Conservation (phyloP, 2,329 filamentous ascomycete species). For the Didymella glomerata region DNA sequence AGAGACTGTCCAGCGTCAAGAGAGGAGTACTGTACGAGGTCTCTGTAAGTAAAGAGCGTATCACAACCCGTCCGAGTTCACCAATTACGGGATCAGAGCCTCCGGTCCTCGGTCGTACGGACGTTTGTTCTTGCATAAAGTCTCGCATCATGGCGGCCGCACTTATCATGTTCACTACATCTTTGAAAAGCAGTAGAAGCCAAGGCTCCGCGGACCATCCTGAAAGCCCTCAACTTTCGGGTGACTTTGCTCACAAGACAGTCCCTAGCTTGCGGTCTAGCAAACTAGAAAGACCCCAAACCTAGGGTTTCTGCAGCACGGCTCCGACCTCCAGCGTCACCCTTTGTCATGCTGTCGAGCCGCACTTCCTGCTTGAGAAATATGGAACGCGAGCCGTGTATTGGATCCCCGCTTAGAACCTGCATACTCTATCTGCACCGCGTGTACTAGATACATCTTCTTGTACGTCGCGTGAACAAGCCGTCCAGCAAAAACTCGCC, state of each 20-base stretch:
- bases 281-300: neutral
- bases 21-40: too few species aligned
- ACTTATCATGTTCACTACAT: too few species aligned
- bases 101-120: too few species aligned
- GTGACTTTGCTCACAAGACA: neutral
- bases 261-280: neutral
- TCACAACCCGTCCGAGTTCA: too few species aligned
- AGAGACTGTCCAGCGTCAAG: too few species aligned
- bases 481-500: neutral
- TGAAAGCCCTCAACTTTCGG: neutral
- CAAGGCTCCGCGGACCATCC: neutral
- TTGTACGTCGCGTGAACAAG: neutral
- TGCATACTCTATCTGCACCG: neutral
- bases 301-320: neutral
- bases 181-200: neutral
- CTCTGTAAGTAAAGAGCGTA: too few species aligned
- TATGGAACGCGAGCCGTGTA: neutral
- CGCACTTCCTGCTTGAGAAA: neutral
- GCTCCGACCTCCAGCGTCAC: neutral
- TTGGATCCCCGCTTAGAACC: neutral
- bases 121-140: too few species aligned
- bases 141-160: too few species aligned
- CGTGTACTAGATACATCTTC: neutral
- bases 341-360: neutral
- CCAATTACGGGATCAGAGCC: too few species aligned